These are phyloP conservation scores for Pseudisothecium myosuroides DNA, from an alignment of 225 moss, liverwort and hornwort species.

Conservation along the genomic window DNA sequence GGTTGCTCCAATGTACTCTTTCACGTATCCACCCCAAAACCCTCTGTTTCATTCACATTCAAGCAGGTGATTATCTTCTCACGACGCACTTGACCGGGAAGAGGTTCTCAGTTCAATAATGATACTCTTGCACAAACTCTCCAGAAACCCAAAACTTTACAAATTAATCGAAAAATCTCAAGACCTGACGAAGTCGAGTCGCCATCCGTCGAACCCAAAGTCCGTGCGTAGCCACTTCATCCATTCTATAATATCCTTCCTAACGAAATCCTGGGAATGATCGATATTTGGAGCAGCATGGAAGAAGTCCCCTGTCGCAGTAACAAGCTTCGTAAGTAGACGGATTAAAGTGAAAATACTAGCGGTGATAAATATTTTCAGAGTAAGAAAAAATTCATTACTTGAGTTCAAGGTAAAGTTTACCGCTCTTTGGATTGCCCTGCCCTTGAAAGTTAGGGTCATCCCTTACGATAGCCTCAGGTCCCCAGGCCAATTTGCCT, in stretches of 20 bases:
- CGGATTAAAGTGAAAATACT: not conserved
- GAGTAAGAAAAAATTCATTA: not conserved
- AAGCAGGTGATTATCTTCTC: not conserved
- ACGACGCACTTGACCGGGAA: not conserved
- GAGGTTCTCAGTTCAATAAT: not conserved
- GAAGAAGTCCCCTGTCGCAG: conserved; percentile 57
- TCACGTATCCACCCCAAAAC: conserved; percentile 86
- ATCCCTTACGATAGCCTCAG: conserved; percentile 80
- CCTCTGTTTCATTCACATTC: conserved; percentile 36
- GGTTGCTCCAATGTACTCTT: conserved; percentile 77
- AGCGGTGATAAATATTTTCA: not conserved
- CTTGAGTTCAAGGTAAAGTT: not conserved
- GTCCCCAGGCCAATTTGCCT: conserved; percentile 89
- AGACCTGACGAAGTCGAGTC: conserved; percentile 91
- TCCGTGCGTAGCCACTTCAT: conserved; percentile 74
- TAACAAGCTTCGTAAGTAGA: not conserved
- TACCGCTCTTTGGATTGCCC: conserved; percentile 82
- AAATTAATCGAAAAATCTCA: not conserved
- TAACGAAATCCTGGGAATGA: conserved; percentile 84
- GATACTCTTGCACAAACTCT: not conserved
- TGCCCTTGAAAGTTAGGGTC: conserved; percentile 91
- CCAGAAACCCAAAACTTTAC: not conserved
- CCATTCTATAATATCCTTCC: conserved; percentile 64
- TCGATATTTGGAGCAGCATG: conserved; percentile 91
- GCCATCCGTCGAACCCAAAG: conserved; percentile 83